Percentiles rank a stretch among this genome's conserved stretches.
These are phyloP conservation scores for Russula sp. DNA, from an alignment of 768 basidiomycete genomes.

Conservation along the genomic window DNA sequence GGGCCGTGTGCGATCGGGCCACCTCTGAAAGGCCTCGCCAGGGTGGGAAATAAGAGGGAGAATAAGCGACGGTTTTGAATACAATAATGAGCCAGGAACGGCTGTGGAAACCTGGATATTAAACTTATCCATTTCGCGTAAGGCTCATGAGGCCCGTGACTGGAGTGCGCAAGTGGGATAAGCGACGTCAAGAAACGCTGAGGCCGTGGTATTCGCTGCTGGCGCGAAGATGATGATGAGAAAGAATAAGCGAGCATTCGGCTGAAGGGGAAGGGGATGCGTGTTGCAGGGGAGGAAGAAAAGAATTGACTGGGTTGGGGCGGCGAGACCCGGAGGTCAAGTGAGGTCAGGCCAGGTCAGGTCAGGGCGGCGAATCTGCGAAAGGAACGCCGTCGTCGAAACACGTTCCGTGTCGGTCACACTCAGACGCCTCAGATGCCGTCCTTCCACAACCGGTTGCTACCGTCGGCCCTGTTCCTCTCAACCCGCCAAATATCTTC, in stretches of 20 bases:
- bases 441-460: conserved; percentile 45
- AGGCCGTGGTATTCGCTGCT: background rate
- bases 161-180: background rate
- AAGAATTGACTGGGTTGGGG: background rate
- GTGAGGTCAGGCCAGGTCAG: background rate
- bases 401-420: conserved; percentile 75
- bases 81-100: conserved; percentile 17
- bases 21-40: background rate
- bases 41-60: conserved; percentile 12
- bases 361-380: conserved; percentile 29
- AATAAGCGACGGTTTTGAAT: background rate
- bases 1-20: conserved; percentile 11
- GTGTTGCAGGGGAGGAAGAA: background rate
- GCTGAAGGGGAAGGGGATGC: background rate
- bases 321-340: conserved; percentile 5
- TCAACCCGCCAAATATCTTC: conserved; percentile 34
- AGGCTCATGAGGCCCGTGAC: conserved; percentile 14
- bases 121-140: conserved; percentile 17
- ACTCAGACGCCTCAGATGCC: conserved; percentile 43
- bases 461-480: conserved; percentile 46
- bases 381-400: conserved; percentile 47
- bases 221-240: background rate
- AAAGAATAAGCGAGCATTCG: background rate
- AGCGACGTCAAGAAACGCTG: conserved; percentile 7
- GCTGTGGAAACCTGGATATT: background rate